These are phyloP conservation scores for Hypoxylon trugodes DNA, from an alignment of 495 filamentous ascomycete species.

Conservation along the genomic window DNA sequence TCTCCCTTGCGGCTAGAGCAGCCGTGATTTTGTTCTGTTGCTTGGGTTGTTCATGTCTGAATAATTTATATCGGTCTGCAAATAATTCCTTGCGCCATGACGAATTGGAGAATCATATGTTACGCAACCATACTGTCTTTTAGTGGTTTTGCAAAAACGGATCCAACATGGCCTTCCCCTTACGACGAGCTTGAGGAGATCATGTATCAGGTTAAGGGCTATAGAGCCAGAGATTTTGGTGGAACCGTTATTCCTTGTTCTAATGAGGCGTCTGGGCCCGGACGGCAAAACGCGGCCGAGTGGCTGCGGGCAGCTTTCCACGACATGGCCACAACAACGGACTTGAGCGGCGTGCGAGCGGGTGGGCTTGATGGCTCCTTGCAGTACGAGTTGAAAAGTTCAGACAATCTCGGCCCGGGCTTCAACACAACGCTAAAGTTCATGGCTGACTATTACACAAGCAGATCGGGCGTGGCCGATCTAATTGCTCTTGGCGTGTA, in stretches of 20 bases:
- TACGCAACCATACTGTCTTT: constrained; percentile 29
- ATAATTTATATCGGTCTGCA: constrained; percentile 25
- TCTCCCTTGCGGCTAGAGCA: not conserved
- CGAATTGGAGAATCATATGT: constrained; percentile 20
- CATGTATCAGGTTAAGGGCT: constrained; percentile 64
- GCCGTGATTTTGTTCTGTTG: not conserved
- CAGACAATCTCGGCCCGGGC: constrained; percentile 67
- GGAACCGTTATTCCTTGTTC: constrained; percentile 66
- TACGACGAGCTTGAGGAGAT: constrained; percentile 71
- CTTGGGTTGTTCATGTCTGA: constrained; percentile 5
- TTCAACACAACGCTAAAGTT: constrained; percentile 65
- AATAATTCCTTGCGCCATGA: constrained; percentile 4
- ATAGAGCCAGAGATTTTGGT: constrained; percentile 61
- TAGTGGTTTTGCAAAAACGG: constrained; percentile 39
- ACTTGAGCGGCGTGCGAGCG: constrained; percentile 44
- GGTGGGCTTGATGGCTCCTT: constrained; percentile 69
- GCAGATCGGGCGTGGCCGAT: constrained; percentile 61
- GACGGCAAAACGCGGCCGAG: constrained; percentile 65
- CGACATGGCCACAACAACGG: constrained; percentile 65
- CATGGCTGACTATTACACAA: constrained; percentile 62
- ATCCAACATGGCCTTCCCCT: constrained; percentile 67
- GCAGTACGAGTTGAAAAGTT: constrained; percentile 63
- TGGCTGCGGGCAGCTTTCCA: constrained; percentile 71
- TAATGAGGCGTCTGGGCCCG: constrained; percentile 61
- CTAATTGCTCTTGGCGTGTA: constrained; percentile 68